Base-by-base conservation (phyloP, 495 filamentous ascomycete genomes). In the Rusavskia elegans region DNA sequence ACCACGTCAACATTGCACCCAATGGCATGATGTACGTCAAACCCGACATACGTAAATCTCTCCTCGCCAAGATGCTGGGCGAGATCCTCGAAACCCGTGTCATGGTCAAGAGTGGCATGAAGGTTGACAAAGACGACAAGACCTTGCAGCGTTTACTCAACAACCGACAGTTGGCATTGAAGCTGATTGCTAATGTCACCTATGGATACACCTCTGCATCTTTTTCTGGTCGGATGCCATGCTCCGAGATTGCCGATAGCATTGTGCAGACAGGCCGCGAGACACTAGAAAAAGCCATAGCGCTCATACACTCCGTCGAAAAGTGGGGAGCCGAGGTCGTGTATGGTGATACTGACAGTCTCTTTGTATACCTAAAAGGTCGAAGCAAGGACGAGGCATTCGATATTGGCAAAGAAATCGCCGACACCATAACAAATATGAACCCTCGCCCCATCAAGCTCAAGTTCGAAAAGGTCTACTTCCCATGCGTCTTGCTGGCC, bases 51-150 rank as follows among this genome's bases (percentile, higher is more conserved):
- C 80, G 92, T 14, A 93, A 88, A 63, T 94, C 87, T 0, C 75
- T 98, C 9, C 72, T 98, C 2, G 93, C 92, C 6, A 95, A 93
- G 66, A 98, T 98, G 92, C 71, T 98, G 55, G 80, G 83, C 14
- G 92, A 98, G 66, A 94, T 98, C 41, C 75, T 98, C 20, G 93
- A 97, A 64, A 97, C 92, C 20, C 81, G 92, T 45, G 84, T 98
- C 21, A 98, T 98, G 92, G 87, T 98, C 45, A 98, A 98, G 69
- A 83, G 79, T 52, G 92, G 92, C 21, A 97, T 97, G 93, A 95
- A 96, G 64, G 66, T 78, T 51, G 86, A 95, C 65, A 94, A 89
- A 63, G 82, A 95, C 55, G 92, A 97, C 67, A 89, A 80, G 57
- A 76, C 79, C 1, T 64, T 97, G 21, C 89, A 97, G 61, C 80